Percentiles rank a stretch among this genome's conserved stretches.
Evolutionary conservation across 495 filamentous ascomycete genomes (phyloP).

Genomic region (Corynascus novoguineensis): DNA sequence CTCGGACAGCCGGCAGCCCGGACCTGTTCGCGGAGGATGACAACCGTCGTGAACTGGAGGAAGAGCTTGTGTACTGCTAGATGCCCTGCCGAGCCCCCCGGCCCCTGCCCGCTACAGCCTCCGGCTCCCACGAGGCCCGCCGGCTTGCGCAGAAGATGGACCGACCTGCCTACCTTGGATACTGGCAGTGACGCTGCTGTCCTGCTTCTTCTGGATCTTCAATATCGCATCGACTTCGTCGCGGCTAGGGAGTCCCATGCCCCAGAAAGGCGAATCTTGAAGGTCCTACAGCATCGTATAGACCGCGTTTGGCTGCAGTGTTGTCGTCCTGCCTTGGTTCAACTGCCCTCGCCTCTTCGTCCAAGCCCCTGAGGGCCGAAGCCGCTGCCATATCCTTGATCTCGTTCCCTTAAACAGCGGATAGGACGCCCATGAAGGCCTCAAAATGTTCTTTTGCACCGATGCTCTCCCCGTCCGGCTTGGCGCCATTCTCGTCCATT

Average conservation of each 20-base stretch:
- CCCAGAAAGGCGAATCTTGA: not conserved
- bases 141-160: not conserved
- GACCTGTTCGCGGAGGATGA: constrained; percentile 14
- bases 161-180: not conserved
- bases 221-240: not conserved
- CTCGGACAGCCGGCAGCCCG: not conserved
- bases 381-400: not conserved
- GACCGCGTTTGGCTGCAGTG: not conserved
- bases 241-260: not conserved
- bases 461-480: no score
- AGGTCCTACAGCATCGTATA: not conserved
- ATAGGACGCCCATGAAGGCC: not conserved
- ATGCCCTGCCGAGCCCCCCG: no score
- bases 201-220: not conserved
- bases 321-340: not conserved
- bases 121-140: not conserved
- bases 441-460: no score
- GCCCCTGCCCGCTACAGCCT: no score
- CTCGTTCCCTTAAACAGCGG: not conserved
- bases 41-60: constrained; percentile 6
- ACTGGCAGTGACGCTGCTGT: no score
- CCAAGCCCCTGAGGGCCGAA: not conserved
- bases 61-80: constrained; percentile 1
- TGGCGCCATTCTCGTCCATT: no score
- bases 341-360: not conserved